A percentile compares a stretch with the other conserved stretches of the same genome.
Evolutionary conservation across 768 basidiomycete species (phyloP).

Genomic region (Suillus bovinus): DNA sequence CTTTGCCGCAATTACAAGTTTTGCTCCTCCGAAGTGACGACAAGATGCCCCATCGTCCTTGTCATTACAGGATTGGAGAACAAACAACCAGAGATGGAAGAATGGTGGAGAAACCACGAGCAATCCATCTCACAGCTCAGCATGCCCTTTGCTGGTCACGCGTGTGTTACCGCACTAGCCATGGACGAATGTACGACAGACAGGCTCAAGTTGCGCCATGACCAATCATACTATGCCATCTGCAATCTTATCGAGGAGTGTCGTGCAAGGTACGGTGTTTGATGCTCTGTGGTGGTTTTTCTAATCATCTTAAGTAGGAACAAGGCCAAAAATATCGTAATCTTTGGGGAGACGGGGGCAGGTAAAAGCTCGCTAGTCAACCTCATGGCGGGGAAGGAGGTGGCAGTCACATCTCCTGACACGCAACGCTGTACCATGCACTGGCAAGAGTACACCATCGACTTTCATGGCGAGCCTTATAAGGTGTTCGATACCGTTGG

Average conservation of each 20-base stretch:
- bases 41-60: constrained; percentile 16
- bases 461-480: constrained; percentile 13
- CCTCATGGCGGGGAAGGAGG: constrained; percentile 33
- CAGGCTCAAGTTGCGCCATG: constrained; percentile 3
- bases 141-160: constrained; percentile 38
- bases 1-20: constrained; percentile 31
- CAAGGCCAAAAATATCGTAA: constrained; percentile 26
- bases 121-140: constrained; percentile 23
- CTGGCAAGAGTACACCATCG: constrained; percentile 26
- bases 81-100: constrained; percentile 30
- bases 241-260: constrained; percentile 17
- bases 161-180: constrained; percentile 34
- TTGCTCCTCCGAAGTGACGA: constrained; percentile 6
- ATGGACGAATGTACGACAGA: no score
- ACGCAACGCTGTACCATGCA: constrained; percentile 36
- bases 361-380: constrained; percentile 49
- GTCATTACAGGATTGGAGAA: constrained; percentile 37
- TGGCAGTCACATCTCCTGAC: constrained; percentile 34
- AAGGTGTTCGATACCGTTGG: constrained; percentile 33
- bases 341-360: constrained; percentile 33
- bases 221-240: constrained; percentile 23
- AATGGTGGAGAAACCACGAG: constrained; percentile 41
- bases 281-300: neutral
- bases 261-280: neutral
- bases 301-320: neutral